phyloP scores from a whole-genome alignment of 441 rosid genomes.

The Aleurites moluccanus region DNA sequence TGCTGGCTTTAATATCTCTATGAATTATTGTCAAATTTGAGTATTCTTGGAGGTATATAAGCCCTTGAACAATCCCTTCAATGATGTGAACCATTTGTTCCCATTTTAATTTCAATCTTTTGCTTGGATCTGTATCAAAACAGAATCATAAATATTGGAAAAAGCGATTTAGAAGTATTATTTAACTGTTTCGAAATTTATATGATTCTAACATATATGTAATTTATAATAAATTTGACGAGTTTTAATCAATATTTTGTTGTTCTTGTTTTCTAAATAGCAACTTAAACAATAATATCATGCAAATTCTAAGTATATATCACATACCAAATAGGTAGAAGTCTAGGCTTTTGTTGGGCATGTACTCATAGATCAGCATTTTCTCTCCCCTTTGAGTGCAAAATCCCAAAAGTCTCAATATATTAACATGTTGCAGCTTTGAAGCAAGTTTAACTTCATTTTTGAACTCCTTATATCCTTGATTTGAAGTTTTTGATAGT shows the following conservation, averaged over 20 bases:
- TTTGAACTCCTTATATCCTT: conserved; percentile 26
- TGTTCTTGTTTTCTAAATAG: too few relatives aligned
- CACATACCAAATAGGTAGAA: neutral
- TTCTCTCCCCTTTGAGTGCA: conserved; percentile 19
- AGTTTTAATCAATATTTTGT: neutral
- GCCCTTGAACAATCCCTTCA: conserved; percentile 26
- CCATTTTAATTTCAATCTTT: conserved; percentile 8
- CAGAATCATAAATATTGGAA: too few relatives aligned
- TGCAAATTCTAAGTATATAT: neutral
- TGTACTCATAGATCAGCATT: conserved; percentile 19
- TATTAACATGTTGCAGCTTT: conserved; percentile 29
- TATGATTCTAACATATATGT: too few relatives aligned
- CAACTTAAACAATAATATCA: neutral
- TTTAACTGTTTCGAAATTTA: too few relatives aligned
- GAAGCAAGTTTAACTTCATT: conserved; percentile 14
- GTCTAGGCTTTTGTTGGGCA: conserved; percentile 12
- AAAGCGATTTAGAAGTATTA: too few relatives aligned
- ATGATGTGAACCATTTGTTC: conserved; percentile 4
- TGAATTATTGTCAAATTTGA: conserved; percentile 25
- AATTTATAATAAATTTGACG: too few relatives aligned
- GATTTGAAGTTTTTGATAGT: conserved; percentile 19
- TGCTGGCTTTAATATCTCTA: conserved; percentile 26
- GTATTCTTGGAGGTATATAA: conserved; percentile 26
- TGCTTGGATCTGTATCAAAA: neutral
- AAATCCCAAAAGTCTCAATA: conserved; percentile 25